These are phyloP conservation scores for Kluyveromyces lactis DNA, from an alignment of 805 yeast genomes.

Conservation along the genomic window DNA sequence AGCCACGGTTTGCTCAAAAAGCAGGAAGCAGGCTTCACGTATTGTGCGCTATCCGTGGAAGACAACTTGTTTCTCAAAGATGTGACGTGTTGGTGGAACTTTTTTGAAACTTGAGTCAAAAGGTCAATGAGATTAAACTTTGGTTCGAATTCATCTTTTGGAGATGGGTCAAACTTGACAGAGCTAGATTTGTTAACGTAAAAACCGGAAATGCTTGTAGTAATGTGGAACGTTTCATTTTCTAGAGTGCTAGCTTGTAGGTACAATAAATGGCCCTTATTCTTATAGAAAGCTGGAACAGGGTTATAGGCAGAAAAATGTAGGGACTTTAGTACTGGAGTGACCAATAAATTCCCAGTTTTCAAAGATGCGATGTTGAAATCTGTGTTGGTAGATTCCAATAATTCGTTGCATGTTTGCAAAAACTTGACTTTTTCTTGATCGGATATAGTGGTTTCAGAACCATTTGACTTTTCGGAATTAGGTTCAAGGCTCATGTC, in stretches of 20 bases:
- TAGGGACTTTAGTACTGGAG: conserved; percentile 47
- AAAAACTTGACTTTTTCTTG: conserved; percentile 23
- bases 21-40: conserved; percentile 51
- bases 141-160: conserved; percentile 22
- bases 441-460: conserved; percentile 19
- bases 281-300: conserved; percentile 52
- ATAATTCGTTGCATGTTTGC: conserved; percentile 16
- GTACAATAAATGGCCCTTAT: conserved; percentile 77
- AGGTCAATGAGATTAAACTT: conserved; percentile 49
- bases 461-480: conserved; percentile 6
- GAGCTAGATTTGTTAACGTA: conserved; percentile 63
- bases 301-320: conserved; percentile 81
- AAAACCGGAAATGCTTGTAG: conserved; percentile 75
- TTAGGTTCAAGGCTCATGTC: conserved; percentile 17
- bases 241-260: conserved; percentile 71
- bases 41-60: conserved; percentile 43
- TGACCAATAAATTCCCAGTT: conserved; percentile 17
- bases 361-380: conserved; percentile 7
- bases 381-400: conserved; percentile 9
- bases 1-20: conserved; percentile 74
- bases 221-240: conserved; percentile 68
- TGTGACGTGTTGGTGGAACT: conserved; percentile 44
- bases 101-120: conserved; percentile 56
- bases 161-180: conserved; percentile 60
- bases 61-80: conserved; percentile 41